Percentiles rank a stretch among this genome's conserved stretches.
These are phyloP conservation scores for Podospora conica DNA, from an alignment of 495 filamentous ascomycete species.

Conservation along the genomic window DNA sequence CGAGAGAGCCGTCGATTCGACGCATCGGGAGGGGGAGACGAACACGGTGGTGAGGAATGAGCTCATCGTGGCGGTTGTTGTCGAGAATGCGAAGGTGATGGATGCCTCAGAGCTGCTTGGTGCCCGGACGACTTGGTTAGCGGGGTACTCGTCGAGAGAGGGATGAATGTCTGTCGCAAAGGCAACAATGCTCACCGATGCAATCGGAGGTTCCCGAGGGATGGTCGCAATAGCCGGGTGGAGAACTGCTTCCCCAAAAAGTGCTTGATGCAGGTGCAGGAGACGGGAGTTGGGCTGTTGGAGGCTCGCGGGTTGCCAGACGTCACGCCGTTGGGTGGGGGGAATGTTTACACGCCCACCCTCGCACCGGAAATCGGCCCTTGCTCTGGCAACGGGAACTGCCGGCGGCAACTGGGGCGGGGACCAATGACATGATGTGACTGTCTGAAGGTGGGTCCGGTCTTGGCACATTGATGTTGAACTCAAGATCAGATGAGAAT, in stretches of 20 bases:
- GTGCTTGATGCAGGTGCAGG: background rate
- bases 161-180: background rate
- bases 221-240: background rate
- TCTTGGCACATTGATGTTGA: background rate
- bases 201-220: background rate
- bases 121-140: slow-evolving; percentile 18
- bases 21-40: slow-evolving; percentile 15
- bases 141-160: slow-evolving; percentile 19
- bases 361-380: background rate
- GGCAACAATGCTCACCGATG: slow-evolving; percentile 6
- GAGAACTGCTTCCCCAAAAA: background rate
- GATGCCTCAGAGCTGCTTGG: slow-evolving; percentile 22
- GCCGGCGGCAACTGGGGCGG: background rate
- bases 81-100: slow-evolving; percentile 12
- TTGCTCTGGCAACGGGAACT: slow-evolving; percentile 19
- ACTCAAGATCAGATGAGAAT: too few species aligned
- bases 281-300: background rate
- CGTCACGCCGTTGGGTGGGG: slow-evolving; percentile 7
- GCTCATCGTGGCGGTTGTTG: slow-evolving; percentile 24
- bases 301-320: too few species aligned
- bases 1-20: background rate
- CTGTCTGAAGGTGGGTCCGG: background rate
- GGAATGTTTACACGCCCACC: slow-evolving; percentile 17
- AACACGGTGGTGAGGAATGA: slow-evolving; percentile 35
- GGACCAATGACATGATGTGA: background rate